phyloP scores from a whole-genome alignment of 306 rosid genomes.

The Acacia melanoxylon region DNA sequence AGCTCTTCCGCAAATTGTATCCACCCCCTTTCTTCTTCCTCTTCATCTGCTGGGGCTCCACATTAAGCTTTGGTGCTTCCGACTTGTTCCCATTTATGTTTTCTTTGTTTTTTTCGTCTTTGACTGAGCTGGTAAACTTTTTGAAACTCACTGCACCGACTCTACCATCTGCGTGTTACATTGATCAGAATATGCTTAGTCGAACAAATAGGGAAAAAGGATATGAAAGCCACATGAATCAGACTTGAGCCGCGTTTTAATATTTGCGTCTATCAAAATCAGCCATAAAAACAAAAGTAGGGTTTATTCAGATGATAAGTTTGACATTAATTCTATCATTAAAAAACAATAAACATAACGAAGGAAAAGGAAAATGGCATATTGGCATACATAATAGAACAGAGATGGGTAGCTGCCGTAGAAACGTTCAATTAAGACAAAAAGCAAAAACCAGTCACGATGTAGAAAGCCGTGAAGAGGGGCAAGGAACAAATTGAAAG shows the following conservation, averaged over 20 bases:
- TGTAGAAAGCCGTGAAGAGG: neutral
- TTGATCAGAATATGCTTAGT: neutral
- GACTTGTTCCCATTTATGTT: conserved; percentile 42
- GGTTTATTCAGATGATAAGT: neutral
- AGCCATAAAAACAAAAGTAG: neutral
- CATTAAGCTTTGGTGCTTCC: conserved; percentile 55
- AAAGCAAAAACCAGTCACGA: neutral
- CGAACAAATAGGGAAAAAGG: neutral
- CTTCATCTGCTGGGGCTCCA: conserved; percentile 77
- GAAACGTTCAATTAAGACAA: neutral
- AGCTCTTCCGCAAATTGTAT: conserved; percentile 86
- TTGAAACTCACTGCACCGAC: conserved; percentile 21
- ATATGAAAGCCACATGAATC: neutral
- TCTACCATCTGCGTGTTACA: conserved; percentile 33
- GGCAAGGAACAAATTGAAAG: neutral
- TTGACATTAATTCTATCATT: neutral
- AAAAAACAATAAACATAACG: neutral
- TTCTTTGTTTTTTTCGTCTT: conserved; percentile 43
- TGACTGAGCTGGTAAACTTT: conserved; percentile 20
- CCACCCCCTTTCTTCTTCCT: conserved; percentile 75
- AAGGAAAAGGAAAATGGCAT: neutral
- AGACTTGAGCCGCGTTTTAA: neutral
- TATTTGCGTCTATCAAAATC: neutral
- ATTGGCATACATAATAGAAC: neutral
- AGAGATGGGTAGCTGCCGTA: neutral